Evolutionary conservation across 495 filamentous ascomycete species (phyloP).

Genomic region (Amniculicola lignicola): DNA sequence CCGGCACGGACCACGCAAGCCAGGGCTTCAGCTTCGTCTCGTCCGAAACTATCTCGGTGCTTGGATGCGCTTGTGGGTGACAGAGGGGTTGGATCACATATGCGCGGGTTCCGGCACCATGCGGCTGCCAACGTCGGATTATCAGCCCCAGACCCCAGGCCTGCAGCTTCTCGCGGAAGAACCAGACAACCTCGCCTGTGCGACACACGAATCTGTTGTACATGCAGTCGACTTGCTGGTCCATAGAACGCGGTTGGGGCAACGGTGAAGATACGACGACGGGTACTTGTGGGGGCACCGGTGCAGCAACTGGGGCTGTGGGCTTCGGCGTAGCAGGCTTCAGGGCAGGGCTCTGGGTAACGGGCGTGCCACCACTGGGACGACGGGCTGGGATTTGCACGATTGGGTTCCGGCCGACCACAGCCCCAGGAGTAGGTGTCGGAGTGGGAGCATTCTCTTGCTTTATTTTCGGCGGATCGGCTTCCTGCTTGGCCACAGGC

Average conservation of each 20-base stretch:
- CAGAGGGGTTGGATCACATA: constrained; percentile 55
- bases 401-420: constrained; percentile 10
- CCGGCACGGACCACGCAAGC: constrained; percentile 61
- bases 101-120: constrained; percentile 31
- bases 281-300: constrained; percentile 13
- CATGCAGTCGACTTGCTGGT: constrained; percentile 47
- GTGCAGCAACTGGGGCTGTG: constrained; percentile 8
- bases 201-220: constrained; percentile 53
- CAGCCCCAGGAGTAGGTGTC: background rate
- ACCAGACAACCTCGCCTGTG: constrained; percentile 60
- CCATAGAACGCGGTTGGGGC: constrained; percentile 41
- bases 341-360: background rate
- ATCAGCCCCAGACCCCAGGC: constrained; percentile 60
- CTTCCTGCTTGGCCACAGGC: constrained; percentile 28
- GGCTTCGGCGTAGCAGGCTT: constrained; percentile 6
- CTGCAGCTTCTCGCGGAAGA: constrained; percentile 13
- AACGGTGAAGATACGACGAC: constrained; percentile 39
- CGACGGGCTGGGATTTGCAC: constrained; percentile 8
- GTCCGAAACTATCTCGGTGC: constrained; percentile 39
- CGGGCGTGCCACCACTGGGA: background rate
- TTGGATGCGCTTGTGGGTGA: constrained; percentile 45
- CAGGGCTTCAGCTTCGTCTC: constrained; percentile 53
- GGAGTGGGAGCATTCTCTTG: constrained; percentile 33
- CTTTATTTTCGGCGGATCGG: constrained; percentile 19
- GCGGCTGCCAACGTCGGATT: constrained; percentile 39